A percentile compares a stretch with the other conserved stretches of the same genome.
phyloP scores from a whole-genome alignment of 140 eudicot genomes.

The Erigeron philadelphicus region DNA sequence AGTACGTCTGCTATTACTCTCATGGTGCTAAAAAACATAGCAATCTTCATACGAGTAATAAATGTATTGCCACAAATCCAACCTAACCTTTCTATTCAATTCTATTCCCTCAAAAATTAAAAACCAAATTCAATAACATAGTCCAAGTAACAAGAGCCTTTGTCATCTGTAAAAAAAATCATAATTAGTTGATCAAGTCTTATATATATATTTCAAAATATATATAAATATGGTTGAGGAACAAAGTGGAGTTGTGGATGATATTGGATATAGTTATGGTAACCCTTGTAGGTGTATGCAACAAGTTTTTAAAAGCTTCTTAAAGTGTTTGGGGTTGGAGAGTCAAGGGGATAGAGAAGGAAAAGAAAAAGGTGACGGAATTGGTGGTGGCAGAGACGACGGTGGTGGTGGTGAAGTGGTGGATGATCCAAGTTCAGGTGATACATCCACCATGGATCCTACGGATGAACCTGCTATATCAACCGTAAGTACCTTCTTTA shows the following conservation, averaged over 20 bases:
- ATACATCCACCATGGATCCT: conserved; percentile 26
- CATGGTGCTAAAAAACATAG: too few species aligned
- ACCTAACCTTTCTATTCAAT: too few species aligned
- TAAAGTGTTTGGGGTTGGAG: conserved; percentile 35
- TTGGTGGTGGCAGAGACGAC: background rate
- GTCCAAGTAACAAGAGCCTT: background rate
- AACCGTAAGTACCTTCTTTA: conserved; percentile 19
- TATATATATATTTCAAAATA: background rate
- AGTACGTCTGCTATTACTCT: too few species aligned
- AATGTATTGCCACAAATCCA: too few species aligned
- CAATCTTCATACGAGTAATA: too few species aligned
- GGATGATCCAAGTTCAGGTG: conserved; percentile 1
- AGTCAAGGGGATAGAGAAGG: background rate
- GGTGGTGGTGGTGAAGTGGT: conserved; percentile 15
- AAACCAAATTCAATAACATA: too few species aligned
- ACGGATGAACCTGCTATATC: conserved; percentile 6
- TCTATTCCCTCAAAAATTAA: too few species aligned
- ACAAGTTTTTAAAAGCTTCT: conserved; percentile 21
- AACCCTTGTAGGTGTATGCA: conserved; percentile 37
- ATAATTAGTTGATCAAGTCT: background rate
- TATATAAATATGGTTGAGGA: conserved; percentile 27
- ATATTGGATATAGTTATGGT: conserved; percentile 25
- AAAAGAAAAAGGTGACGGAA: background rate
- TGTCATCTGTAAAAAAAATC: background rate
- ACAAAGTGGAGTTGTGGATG: conserved; percentile 24